Conservation (phyloP, 2,329 filamentous ascomycete species). For the Corinectria fuckeliana region DNA sequence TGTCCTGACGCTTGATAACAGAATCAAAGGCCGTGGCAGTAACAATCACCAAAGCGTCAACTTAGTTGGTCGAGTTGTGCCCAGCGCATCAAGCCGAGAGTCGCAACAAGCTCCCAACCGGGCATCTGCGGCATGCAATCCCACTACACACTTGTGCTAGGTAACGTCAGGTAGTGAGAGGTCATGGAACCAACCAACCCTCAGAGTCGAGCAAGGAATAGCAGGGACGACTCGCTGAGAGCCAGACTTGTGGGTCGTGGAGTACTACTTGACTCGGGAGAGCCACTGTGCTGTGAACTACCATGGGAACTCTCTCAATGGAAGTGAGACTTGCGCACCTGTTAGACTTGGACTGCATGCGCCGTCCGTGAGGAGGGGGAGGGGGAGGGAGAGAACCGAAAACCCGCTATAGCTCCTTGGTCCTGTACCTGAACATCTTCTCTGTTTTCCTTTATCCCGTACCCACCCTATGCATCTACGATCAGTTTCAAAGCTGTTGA, state of each 20-base stretch:
- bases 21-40: no score
- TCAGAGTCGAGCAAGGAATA: constrained; percentile 6
- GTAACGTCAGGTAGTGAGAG: not conserved
- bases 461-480: not conserved
- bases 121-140: constrained; percentile 11
- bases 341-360: constrained; percentile 12
- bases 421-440: not conserved
- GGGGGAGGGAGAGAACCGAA: not conserved
- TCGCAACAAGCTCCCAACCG: constrained; percentile 6
- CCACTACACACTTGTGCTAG: constrained; percentile 11
- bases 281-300: not conserved
- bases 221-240: not conserved
- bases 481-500: not conserved
- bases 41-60: no score
- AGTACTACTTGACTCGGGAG: constrained; percentile 5
- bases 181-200: constrained; percentile 19
- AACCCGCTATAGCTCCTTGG: not conserved
- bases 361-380: no score
- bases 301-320: constrained; percentile 4
- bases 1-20: not conserved
- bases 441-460: no score
- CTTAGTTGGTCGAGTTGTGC: not conserved
- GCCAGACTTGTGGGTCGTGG: not conserved
- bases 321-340: not conserved
- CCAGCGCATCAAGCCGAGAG: not conserved